A percentile compares a stretch with the other conserved stretches of the same genome.
Conservation (phyloP, 2,329 filamentous ascomycete genomes). For the Verticillium nonalfalfae region DNA sequence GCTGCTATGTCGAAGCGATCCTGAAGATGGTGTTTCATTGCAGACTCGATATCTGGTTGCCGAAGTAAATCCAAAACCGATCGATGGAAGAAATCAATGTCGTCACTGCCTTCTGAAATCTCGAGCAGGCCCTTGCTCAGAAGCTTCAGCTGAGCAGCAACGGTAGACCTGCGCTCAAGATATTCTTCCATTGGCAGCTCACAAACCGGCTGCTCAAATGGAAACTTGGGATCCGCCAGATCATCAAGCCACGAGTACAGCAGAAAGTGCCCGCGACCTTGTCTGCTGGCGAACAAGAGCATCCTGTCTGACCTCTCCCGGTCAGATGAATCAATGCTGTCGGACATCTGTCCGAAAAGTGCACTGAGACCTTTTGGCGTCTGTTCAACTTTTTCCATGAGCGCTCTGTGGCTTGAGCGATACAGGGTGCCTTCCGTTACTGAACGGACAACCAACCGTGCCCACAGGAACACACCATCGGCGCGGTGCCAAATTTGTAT, state of each 20-base stretch:
- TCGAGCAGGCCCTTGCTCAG: not conserved
- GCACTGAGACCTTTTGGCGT: not conserved
- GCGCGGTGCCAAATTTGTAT: not conserved
- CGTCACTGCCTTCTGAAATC: not conserved
- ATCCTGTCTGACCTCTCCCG: not conserved
- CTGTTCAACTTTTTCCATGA: not conserved
- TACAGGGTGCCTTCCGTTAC: not conserved
- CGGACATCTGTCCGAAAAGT: not conserved
- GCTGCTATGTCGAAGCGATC: not conserved
- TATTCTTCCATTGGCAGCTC: not conserved
- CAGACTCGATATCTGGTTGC: not conserved
- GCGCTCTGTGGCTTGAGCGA: not conserved
- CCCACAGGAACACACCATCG: constrained; percentile 2
- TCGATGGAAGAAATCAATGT: not conserved
- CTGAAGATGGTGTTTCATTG: not conserved
- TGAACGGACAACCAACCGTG: not conserved
- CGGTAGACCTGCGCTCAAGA: not conserved
- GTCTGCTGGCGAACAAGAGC: not conserved
- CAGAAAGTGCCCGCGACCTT: not conserved
- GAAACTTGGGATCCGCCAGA: not conserved
- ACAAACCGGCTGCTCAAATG: not conserved
- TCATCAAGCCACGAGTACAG: not conserved
- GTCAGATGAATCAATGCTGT: not conserved
- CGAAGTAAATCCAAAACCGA: not conserved
- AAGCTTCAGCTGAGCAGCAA: not conserved